A percentile compares a stretch with the other conserved stretches of the same genome.
Conservation (phyloP, 176 grass and related monocot species). For the Juncus effusus region DNA sequence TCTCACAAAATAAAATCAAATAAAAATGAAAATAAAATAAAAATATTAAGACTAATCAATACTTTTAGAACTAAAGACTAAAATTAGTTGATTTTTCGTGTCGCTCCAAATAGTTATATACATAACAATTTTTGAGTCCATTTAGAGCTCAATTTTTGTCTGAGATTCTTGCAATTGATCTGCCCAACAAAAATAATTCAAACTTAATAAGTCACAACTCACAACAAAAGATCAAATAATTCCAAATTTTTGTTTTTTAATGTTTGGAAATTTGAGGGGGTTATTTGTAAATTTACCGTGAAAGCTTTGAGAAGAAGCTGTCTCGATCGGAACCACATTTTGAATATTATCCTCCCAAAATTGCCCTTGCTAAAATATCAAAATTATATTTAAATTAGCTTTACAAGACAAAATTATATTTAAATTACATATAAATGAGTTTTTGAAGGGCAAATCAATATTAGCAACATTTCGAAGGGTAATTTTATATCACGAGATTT, state of each 20-base stretch:
- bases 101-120: constrained; percentile 16
- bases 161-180: constrained; percentile 20
- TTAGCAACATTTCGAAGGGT: too few species aligned
- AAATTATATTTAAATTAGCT: background rate
- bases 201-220: constrained; percentile 10
- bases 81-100: constrained; percentile 26
- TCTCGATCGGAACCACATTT: constrained; percentile 54
- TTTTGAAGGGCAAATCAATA: background rate
- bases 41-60: constrained; percentile 23
- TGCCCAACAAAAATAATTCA: constrained; percentile 6
- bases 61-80: constrained; percentile 30
- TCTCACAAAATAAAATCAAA: background rate
- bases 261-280: background rate
- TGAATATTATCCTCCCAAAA: constrained; percentile 88
- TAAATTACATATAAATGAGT: background rate
- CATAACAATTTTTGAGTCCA: constrained; percentile 9
- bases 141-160: constrained; percentile 23
- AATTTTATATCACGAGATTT: background rate
- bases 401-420: background rate
- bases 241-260: background rate
- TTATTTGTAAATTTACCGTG: constrained; percentile 33
- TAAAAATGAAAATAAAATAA: constrained; percentile 11
- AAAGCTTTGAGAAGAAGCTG: constrained; percentile 51
- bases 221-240: background rate
- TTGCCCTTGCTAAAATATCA: constrained; percentile 54